Evolutionary conservation across 1,284 basidiomycete species (phyloP), one percentile per base, ranked within the genome.

Genomic region (Jaminaea rosea): DNA sequence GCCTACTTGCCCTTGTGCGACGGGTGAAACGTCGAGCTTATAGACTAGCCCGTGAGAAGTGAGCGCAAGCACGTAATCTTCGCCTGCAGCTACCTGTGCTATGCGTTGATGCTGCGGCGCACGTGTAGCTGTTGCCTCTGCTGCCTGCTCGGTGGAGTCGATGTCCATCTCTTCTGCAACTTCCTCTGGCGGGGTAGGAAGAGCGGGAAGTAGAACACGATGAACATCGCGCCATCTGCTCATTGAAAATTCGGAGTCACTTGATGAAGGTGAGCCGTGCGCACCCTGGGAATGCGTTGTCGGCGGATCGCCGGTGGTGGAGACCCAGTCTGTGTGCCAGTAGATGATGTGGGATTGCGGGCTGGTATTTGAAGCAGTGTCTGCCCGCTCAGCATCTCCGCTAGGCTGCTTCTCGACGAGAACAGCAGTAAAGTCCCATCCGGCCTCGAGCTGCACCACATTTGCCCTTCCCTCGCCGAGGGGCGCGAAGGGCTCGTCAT

Each of bases 381-480:
- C 11, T 26, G 11, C n/a, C n/a, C n/a, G n/a, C n/a, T n/a, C n/a
- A n/a, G n/a, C n/a, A 27, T 32, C 44, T 6, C 24, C 27, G 27
- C 19, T 19, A 17, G 5, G 2, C 6, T 7, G 29, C n/a, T 17
- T 29, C 15, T 55, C 34, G 1, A 55, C 48, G 7, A 66, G 52
- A 7, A 58, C 29, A 1, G 55, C 52, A 0, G 59, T 51, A 26
- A 59, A 66, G 4, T 53, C 52, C 63, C 63, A 66, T 2, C 63
- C 63, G 0, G 63, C 63, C 50, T 66, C 63, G 26, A 66, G 49
- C 46, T 63, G 58, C 11, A 49, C 53, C 37, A 65, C 50, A 8
- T 53, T 36, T 21, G 19, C 46, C 4, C 26, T 15, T n/a, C 9
- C 15, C 34, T 26, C 2, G 24, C 24, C 19, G 34, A 8, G 15